Evolutionary conservation across 2,329 filamentous ascomycete species (phyloP), one percentile per base, ranked within the genome.

Genomic region (Septoria petroselini): DNA sequence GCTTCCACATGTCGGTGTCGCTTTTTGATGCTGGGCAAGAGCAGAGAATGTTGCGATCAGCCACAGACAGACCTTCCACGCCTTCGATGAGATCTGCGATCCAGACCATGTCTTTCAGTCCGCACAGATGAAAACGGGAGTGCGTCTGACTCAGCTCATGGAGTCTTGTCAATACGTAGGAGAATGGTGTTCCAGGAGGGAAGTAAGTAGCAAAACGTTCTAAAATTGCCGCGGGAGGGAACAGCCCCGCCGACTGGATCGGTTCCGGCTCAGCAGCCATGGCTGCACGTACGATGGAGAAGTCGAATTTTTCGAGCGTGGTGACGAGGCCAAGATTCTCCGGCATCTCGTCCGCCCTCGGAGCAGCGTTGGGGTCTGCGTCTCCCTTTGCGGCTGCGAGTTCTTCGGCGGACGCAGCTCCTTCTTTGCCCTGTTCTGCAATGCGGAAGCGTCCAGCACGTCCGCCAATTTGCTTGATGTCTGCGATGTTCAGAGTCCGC

Each of bases 401-500:
- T 8, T 55, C 49, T 46, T 63, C 49, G 42, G 66, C 66, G 8
- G 58, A 48, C 7, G 41, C 63, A 21, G 65, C 60, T 25, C 52
- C 54, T 30, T 52, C 61, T 25, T 65, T 62, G 12, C 55, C 62
- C 63, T 86, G 77, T 21, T 77, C 73, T 2, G 88, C 88, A 21
- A 85, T 84, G 49, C 84, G 83, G 69, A 84, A 98, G 38, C 93
- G 84, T 21, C 93, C 93, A 9, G 93, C 93, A 58, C 93, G 83
- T 14, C 93, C 93, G 41, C 84, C 93, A 63, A 98, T 98, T 66
- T 98, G 93, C 69, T 95, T 96, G 62, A 96, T 77, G 58, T 96
- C 88, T 0, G 90, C 85, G 2, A 86, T 76, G 0, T 77, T 73
- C 18, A 98, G 75, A 3, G 75, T 70, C 12, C 81, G 74, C 23